Evolutionary conservation across 1,139 yeast species (phyloP).

Genomic region (Kurtzmaniella natalensis): DNA sequence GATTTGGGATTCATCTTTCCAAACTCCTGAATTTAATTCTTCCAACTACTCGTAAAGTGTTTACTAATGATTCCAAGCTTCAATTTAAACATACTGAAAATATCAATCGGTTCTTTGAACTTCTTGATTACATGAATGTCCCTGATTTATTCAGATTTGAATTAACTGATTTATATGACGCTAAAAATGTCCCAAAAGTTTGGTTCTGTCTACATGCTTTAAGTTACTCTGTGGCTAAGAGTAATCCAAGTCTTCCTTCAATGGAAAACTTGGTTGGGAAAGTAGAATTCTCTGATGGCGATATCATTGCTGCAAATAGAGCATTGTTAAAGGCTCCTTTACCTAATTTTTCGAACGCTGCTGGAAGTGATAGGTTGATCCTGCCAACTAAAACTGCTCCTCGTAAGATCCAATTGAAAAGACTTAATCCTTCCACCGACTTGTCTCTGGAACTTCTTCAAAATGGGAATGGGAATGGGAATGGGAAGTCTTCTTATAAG

Average conservation of each 20-base stretch:
- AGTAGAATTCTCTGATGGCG: constrained; percentile 60
- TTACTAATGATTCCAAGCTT: constrained; percentile 45
- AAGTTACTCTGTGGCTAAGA: constrained; percentile 58
- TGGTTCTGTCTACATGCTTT: constrained; percentile 91
- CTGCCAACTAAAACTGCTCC: constrained; percentile 1
- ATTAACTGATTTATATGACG: constrained; percentile 87
- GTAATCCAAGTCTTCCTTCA: constrained; percentile 52
- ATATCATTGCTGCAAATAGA: constrained; percentile 63
- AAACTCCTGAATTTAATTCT: constrained; percentile 69
- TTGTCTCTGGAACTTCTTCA: background rate
- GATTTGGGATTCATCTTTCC: constrained; percentile 85
- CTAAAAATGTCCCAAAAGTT: constrained; percentile 89
- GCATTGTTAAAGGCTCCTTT: constrained; percentile 58
- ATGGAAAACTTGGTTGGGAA: constrained; percentile 63
- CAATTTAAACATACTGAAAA: constrained; percentile 93
- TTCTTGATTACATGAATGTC: constrained; percentile 65
- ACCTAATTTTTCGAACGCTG: constrained; percentile 58
- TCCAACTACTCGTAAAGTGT: constrained; percentile 54
- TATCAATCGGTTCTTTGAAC: constrained; percentile 76
- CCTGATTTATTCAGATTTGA: constrained; percentile 90
- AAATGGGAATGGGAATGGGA: background rate
- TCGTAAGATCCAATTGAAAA: constrained; percentile 1
- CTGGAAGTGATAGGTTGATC: constrained; percentile 16
- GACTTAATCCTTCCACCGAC: background rate
- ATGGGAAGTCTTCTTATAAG: background rate